phyloP scores from a whole-genome alignment of 257 asterid species.

The Fraxinus americana region DNA sequence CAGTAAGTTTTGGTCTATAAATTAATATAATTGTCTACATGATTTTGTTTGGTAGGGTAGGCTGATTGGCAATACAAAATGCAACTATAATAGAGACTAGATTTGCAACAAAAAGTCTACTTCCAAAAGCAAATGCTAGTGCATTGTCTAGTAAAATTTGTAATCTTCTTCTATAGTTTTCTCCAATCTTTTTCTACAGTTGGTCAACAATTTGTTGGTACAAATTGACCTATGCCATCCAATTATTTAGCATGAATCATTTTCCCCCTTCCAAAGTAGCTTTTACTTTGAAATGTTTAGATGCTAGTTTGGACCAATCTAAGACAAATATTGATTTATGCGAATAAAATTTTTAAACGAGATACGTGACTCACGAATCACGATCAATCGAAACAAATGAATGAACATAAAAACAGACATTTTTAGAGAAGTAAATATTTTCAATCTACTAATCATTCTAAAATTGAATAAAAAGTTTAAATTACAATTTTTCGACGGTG shows the following conservation, averaged over 20 bases:
- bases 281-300: neutral
- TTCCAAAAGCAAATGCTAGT: conserved; percentile 19
- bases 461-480: too few relatives aligned
- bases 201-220: conserved; percentile 18
- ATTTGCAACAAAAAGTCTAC: conserved; percentile 31
- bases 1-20: too few relatives aligned
- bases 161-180: neutral
- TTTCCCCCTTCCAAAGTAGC: neutral
- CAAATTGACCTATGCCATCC: conserved; percentile 36
- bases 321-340: neutral
- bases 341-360: neutral
- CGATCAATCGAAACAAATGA: neutral
- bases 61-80: conserved; percentile 13
- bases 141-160: conserved; percentile 17
- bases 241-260: conserved; percentile 4
- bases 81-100: conserved; percentile 6
- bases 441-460: too few relatives aligned
- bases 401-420: too few relatives aligned
- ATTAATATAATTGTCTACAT: neutral
- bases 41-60: conserved; percentile 17
- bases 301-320: neutral
- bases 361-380: neutral
- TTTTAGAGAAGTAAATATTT: too few relatives aligned
- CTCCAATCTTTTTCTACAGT: neutral
- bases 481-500: too few relatives aligned